Evolutionary conservation across 2,329 filamentous ascomycete genomes (phyloP), one percentile per base, ranked within the genome.

Genomic region (Trichoderma semiorbis): DNA sequence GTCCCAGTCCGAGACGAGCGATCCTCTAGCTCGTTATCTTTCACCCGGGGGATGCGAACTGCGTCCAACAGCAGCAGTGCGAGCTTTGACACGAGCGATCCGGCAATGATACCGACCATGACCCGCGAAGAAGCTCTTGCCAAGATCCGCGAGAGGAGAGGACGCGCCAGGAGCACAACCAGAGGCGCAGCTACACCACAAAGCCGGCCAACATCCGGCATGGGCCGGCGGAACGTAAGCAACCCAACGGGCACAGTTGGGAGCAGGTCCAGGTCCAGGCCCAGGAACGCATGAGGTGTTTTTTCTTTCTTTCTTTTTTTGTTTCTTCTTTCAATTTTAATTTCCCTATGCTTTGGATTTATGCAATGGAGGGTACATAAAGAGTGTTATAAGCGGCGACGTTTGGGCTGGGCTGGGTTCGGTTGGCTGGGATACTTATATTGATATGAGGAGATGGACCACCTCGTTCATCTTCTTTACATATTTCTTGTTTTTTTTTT

Each of bases 111-210:
- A 55, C 88, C 89, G 6, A 91, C 89, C 50, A 90, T 91, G 87
- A 89, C 89, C 30, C 86, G 93, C 69, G 93, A 94, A 79, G 86
- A 94, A 80, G 92, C 92, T 4, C 85, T 95, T 18, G 91, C 91
- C 70, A 89, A 91, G 78, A 95, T 95, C 75, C 87, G 90, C 68
- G 90, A 93, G 81, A 86, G 93, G 32, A 84, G 93, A 68, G 92
- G 91, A 7, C 84, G 93, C 60, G 91, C 92, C 71, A 86, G 89
- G 75, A 93, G 91, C 79, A 88, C 91, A 71, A 89, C 90, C 5
- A 86, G 89, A 67, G 89, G 88, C 3, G 86, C 88, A 7, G 83
- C 86, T 72, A 92, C 91, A 24, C 77, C 79, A 8, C 83, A 85
- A 73, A 89, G 87, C 80, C 85, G 87, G 79, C 87, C 88, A 85